Evolutionary conservation across 2,329 filamentous ascomycete genomes (phyloP), one percentile per base, ranked within the genome.

Genomic region (Exserohilum turcica): DNA sequence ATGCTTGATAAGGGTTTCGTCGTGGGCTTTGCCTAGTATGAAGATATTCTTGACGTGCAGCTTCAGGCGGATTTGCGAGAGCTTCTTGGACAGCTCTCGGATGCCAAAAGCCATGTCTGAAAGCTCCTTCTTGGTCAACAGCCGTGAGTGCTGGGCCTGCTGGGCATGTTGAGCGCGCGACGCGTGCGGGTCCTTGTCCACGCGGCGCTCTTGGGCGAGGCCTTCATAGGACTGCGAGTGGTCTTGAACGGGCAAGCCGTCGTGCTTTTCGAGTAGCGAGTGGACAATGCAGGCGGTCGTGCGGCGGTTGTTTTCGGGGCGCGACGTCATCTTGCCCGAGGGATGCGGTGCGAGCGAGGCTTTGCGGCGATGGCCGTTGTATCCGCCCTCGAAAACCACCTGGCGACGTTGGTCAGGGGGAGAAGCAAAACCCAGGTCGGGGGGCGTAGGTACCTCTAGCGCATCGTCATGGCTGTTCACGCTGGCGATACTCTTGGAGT

Each of bases 101-200:
- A 97, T 94, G 21, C 93, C 92, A 86, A 93, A 92, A 0, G 93
- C 92, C 93, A 99, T 97, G 66, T 97, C 94, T 12, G 89, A 92
- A 36, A 99, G 81, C 75, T 99, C 91, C 73, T 90, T 92, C 79
- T 97, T 97, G 1, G 92, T 97, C 62, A 97, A 81, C 43, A 97
- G 84, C n/a, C 93, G 84, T 54, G 85, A 87, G 51, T 86, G 79
- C 15, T 81, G 78, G 18, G 68, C 65, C 45, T 72, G 63, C 1
- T 77, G 70, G 12, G 69, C 65, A 45, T 72, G 63, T 1, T 77
- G 70, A 12, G 69, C 67, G 15, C 68, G 55, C 6, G 64, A 61
- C 13, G 32, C 36, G n/a, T 72, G 66, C 0, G 70, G 70, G 42
- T 76, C 69, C 57, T 80, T 80, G 67, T 80, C 78, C n/a, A 77